Evolutionary conservation across 495 filamentous ascomycete species (phyloP).

Genomic region (Trichocladium antarcticum): DNA sequence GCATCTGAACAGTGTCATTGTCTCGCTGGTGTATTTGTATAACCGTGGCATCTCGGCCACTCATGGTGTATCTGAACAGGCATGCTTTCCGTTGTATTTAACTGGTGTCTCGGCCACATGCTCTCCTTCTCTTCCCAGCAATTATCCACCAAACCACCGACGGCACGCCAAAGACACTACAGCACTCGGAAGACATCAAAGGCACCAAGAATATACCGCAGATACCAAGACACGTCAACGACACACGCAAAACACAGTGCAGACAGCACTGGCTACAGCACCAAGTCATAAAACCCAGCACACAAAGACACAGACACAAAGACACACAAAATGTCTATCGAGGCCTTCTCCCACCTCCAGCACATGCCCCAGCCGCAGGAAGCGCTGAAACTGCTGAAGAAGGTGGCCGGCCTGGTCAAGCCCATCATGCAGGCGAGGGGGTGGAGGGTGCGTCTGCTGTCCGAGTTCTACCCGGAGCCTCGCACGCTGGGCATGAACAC

Average conservation of each 20-base stretch:
- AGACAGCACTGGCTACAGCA: not conserved
- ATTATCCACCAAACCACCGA: no score
- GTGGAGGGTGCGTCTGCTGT: conserved; percentile 71
- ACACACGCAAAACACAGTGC: not conserved
- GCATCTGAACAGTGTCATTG: no score
- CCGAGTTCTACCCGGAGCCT: conserved; percentile 74
- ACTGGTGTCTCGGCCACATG: no score
- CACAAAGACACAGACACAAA: no score
- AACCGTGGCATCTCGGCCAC: no score
- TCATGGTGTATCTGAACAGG: no score
- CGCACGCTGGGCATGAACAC: conserved; percentile 71
- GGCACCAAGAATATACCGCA: no score
- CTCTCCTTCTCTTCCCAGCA: no score
- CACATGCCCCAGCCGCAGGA: conserved; percentile 61
- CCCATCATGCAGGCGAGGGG: conserved; percentile 82
- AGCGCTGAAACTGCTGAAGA: conserved; percentile 70
- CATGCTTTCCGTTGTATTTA: no score
- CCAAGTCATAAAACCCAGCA: not conserved
- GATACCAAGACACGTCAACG: not conserved
- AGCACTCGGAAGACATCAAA: no score
- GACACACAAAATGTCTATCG: conserved; percentile 26
- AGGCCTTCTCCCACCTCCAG: conserved; percentile 66
- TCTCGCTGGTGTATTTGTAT: no score
- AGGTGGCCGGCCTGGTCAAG: conserved; percentile 82
- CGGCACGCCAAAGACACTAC: no score